Evolutionary conservation across 352 stramenopile species (phyloP), one percentile per base, ranked within the genome.

Genomic region (Globisporangium abappressorium): DNA sequence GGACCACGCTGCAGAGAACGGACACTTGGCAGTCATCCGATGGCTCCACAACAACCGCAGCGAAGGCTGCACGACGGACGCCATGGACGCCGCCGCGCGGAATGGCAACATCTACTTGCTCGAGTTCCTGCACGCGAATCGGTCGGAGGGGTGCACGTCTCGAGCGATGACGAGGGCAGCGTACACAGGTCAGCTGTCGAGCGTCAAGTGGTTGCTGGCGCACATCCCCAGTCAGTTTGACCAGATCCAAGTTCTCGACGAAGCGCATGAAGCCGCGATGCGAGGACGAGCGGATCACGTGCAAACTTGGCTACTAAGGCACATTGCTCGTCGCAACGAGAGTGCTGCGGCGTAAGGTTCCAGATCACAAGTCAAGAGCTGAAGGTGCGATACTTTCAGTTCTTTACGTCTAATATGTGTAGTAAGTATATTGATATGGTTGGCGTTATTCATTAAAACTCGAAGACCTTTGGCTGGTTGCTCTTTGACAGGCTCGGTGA

Each of bases 1-100:
- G 68, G 70, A 82, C 58, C 70, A 83, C 61, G 82, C 82, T 0
- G 77, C 79, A 11, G 69, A 80, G 24, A 75, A 79, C 33, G 77
- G 77, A 8, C 72, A 82, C 33, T 57, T 86, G 7, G 65, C 61
- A 2, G 51, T 83, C 22, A 71, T 86, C 7, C 63, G 76, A 1
- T 88, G 78, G 78, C 70, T 86, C 8, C 79, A 86, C 36, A 59
- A 66, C 9, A 51, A 84, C 47, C 64, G 70, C 5, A 47, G 51
- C 5, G 76, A 83, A 62, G 72, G 70, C 8, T 84, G 76, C 62
- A 81, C 70, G 4, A 81, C 70, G 2, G 75, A 80, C 33, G 79
- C 76, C 1, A 86, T 84, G 79, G 74, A 84, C 34, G 75, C 68
- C 1, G 79, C 75, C 0, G 74, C 76, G 2, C 67, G 76, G n/a